phyloP scores from a whole-genome alignment of 257 asterid genomes.

The Rehmannia glutinosa region DNA sequence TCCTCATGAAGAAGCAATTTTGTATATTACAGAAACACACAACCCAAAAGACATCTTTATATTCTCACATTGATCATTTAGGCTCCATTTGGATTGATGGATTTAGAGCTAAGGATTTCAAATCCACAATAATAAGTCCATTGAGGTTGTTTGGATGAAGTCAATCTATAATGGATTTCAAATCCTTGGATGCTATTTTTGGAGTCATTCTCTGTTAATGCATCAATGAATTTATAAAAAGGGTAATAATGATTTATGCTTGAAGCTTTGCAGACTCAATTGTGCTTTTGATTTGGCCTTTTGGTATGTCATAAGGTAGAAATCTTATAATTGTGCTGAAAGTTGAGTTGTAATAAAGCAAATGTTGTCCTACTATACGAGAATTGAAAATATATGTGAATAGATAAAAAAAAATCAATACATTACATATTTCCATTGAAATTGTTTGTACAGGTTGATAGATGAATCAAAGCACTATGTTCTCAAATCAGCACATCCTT shows the following conservation, averaged over 20 bases:
- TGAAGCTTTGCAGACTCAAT: neutral
- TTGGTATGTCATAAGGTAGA: neutral
- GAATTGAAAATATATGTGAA: neutral
- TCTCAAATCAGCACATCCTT: constrained; percentile 96
- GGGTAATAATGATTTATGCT: neutral
- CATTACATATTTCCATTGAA: neutral
- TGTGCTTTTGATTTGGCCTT: neutral
- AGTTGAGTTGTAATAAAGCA: neutral
- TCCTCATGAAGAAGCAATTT: too few species aligned
- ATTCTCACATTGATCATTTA: too few species aligned
- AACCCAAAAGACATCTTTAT: too few species aligned
- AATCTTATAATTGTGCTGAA: neutral
- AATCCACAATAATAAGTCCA: too few species aligned
- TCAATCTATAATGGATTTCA: too few species aligned
- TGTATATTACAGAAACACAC: too few species aligned
- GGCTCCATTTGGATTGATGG: too few species aligned
- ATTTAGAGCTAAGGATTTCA: too few species aligned
- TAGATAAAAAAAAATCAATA: neutral
- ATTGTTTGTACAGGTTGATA: constrained; percentile 56
- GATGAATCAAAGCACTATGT: constrained; percentile 77
- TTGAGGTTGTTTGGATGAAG: too few species aligned
- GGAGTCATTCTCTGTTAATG: too few species aligned
- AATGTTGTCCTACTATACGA: neutral
- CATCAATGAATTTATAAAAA: too few species aligned
- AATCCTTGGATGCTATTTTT: too few species aligned